Evolutionary conservation across 2,329 filamentous ascomycete genomes (phyloP).

Genomic region (Trichothecium roseum): DNA sequence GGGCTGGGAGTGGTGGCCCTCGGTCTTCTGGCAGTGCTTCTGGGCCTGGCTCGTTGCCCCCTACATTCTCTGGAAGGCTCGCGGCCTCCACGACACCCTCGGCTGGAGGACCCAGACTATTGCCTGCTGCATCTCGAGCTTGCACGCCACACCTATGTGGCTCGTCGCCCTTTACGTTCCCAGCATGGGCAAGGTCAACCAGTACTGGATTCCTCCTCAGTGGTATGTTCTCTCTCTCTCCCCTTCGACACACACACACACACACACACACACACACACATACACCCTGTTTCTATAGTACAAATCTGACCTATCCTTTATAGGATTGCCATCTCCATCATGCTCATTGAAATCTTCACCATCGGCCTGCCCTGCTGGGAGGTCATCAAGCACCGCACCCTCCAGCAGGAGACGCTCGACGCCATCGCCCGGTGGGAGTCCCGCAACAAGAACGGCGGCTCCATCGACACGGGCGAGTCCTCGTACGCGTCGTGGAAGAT

Average conservation of each 20-base stretch:
- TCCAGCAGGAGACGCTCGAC: constrained; percentile 31
- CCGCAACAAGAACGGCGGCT: constrained; percentile 18
- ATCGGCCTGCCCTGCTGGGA: constrained; percentile 53
- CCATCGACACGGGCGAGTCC: constrained; percentile 16
- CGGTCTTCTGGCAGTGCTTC: constrained; percentile 49
- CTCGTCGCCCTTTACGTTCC: constrained; percentile 47
- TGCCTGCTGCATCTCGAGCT: constrained; percentile 33
- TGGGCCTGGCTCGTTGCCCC: constrained; percentile 53
- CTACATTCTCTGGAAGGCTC: constrained; percentile 46
- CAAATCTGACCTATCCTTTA: constrained; percentile 1
- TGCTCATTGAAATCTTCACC: constrained; percentile 49
- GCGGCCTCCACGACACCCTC: constrained; percentile 52
- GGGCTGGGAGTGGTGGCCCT: constrained; percentile 63
- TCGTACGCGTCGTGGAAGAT: constrained; percentile 20
- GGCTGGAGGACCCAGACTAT: constrained; percentile 56
- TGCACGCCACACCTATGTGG: constrained; percentile 59
- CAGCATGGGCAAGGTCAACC: constrained; percentile 39
- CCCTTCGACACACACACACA: too few species aligned
- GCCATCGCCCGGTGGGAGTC: constrained; percentile 33
- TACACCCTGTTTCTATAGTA: too few species aligned
- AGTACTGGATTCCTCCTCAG: constrained; percentile 47
- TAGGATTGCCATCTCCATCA: constrained; percentile 40
- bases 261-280: too few species aligned
- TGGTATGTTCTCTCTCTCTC: constrained; percentile 48
- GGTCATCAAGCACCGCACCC: constrained; percentile 30